A percentile compares a stretch with the other conserved stretches of the same genome.
phyloP scores from a whole-genome alignment of 208 protist species.

The Acanthamoeba royreba region DNA sequence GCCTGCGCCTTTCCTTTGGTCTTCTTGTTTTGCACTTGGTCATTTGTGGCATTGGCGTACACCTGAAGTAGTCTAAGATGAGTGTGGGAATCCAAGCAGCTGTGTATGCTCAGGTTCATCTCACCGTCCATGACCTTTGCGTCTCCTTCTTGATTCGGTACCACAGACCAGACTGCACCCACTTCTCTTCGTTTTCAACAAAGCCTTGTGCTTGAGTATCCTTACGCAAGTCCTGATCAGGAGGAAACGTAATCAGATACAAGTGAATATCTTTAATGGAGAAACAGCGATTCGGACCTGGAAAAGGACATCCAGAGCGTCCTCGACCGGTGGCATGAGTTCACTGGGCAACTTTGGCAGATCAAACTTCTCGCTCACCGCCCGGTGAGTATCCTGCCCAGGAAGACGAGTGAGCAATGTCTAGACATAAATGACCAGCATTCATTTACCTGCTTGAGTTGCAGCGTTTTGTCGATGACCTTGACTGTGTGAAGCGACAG shows the following conservation, averaged over 20 bases:
- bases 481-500: slow-evolving; percentile 2
- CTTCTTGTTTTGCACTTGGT: not conserved
- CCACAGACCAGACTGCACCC: slow-evolving; percentile 13
- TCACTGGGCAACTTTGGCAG: not conserved
- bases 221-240: not conserved
- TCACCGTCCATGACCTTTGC: not conserved
- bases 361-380: not conserved
- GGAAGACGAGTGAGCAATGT: no score
- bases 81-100: not conserved
- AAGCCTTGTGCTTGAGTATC: not conserved
- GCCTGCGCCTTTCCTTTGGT: not conserved
- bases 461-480: not conserved
- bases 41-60: not conserved
- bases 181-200: slow-evolving; percentile 20
- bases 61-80: not conserved
- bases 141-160: not conserved
- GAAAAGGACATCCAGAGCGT: slow-evolving; percentile 17
- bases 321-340: not conserved
- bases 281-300: not conserved
- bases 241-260: not conserved
- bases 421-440: not conserved
- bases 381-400: not conserved
- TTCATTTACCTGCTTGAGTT: not conserved
- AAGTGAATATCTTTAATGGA: not conserved
- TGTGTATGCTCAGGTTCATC: not conserved